These are phyloP conservation scores for Albophoma yamanashiensis DNA, from an alignment of 2,329 filamentous ascomycete species.

Conservation along the genomic window DNA sequence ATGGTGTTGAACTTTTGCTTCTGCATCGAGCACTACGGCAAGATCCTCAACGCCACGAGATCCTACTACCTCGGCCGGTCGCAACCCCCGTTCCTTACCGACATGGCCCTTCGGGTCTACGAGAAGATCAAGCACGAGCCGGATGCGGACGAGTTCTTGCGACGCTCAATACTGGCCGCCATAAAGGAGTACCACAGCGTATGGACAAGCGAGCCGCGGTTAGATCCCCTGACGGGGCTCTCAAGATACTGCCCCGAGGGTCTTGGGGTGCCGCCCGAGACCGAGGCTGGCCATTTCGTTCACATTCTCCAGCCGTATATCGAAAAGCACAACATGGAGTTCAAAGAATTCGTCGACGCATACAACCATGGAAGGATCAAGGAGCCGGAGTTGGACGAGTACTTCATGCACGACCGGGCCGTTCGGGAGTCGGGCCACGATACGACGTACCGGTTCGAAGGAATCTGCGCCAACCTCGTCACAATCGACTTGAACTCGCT, in stretches of 20 bases:
- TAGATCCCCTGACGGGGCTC: constrained; percentile 67
- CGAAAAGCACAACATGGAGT: constrained; percentile 71
- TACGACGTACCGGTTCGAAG: constrained; percentile 87
- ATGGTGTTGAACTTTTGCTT: constrained; percentile 98
- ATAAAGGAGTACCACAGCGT: constrained; percentile 95
- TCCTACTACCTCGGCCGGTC: constrained; percentile 93
- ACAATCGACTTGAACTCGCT: constrained; percentile 93
- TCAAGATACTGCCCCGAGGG: constrained; percentile 80
- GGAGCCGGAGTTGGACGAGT: constrained; percentile 86
- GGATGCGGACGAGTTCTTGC: constrained; percentile 70
- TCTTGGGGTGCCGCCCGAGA: constrained; percentile 80
- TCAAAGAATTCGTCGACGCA: constrained; percentile 74
- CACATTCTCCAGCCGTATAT: constrained; percentile 76
- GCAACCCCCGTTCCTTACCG: constrained; percentile 92
- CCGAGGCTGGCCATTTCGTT: constrained; percentile 76
- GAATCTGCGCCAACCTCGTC: constrained; percentile 75
- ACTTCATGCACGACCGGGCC: constrained; percentile 91
- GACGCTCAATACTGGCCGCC: constrained; percentile 70
- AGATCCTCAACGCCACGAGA: constrained; percentile 93
- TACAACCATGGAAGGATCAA: constrained; percentile 71
- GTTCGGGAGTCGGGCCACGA: constrained; percentile 96
- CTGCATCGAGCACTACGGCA: constrained; percentile 96
- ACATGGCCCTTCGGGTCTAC: constrained; percentile 91
- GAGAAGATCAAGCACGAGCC: constrained; percentile 85
- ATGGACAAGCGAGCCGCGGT: constrained; percentile 70